A percentile compares a stretch with the other conserved stretches of the same genome.
These are phyloP conservation scores for Zoysia matrella DNA, from an alignment of 202 grass and related monocot species.

Conservation along the genomic window DNA sequence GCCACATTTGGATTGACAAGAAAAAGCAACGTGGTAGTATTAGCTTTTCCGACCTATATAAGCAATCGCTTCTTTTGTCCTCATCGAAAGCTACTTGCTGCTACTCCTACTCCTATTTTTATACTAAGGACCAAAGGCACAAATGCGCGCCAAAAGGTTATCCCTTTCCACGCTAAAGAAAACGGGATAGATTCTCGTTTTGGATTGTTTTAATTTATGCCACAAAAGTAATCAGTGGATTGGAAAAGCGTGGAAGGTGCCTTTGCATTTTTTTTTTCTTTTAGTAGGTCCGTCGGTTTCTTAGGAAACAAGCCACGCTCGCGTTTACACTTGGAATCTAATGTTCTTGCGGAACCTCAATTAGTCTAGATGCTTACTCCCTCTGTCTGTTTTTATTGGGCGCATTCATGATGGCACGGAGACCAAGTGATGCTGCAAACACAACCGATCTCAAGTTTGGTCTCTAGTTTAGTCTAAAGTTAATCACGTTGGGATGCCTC, in stretches of 20 bases:
- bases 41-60: slow-evolving; percentile 47
- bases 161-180: slow-evolving; percentile 36
- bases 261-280: slow-evolving; percentile 37
- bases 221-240: slow-evolving; percentile 20
- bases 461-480: too few species aligned
- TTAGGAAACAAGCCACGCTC: slow-evolving; percentile 44
- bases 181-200: slow-evolving; percentile 40
- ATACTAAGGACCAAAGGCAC: slow-evolving; percentile 3
- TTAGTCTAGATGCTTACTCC: neutral
- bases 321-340: slow-evolving; percentile 32
- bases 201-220: slow-evolving; percentile 30
- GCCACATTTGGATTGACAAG: slow-evolving; percentile 22
- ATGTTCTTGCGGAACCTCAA: neutral
- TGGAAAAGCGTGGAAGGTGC: slow-evolving; percentile 38
- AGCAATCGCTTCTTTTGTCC: slow-evolving; percentile 43
- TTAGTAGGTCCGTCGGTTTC: slow-evolving; percentile 31
- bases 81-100: slow-evolving; percentile 19
- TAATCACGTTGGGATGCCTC: too few species aligned
- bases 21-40: slow-evolving; percentile 19
- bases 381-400: too few species aligned
- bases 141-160: slow-evolving; percentile 39
- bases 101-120: too few species aligned
- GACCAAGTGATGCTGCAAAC: too few species aligned
- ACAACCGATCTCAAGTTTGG: too few species aligned
- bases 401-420: too few species aligned